Conservation (phyloP, 2,329 filamentous ascomycete species). For the Verticillium klebahnii region DNA sequence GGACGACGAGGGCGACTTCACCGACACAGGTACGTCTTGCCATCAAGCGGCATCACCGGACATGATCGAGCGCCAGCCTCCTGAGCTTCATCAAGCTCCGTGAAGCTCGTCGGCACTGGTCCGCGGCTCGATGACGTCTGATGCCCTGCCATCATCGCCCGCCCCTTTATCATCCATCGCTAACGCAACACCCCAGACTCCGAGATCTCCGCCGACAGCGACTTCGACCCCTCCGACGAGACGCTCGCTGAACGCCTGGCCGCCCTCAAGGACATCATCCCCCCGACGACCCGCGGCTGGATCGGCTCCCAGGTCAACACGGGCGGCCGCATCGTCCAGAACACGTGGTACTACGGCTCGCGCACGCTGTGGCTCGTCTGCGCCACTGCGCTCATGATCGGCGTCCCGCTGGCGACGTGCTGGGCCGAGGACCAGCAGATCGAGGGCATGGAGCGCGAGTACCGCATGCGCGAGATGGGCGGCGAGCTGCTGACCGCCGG, state of each 20-base stretch:
- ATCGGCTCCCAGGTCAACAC: slow-evolving; percentile 56
- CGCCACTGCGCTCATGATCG: slow-evolving; percentile 83
- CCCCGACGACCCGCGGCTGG: slow-evolving; percentile 65
- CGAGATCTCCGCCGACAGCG: slow-evolving; percentile 77
- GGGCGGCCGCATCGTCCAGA: slow-evolving; percentile 48
- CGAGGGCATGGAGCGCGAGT: slow-evolving; percentile 95
- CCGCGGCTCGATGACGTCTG: background rate
- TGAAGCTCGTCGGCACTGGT: background rate
- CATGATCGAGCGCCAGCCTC: background rate
- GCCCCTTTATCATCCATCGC: background rate
- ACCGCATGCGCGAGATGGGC: slow-evolving; percentile 89
- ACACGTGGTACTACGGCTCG: slow-evolving; percentile 59
- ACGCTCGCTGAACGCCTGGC: slow-evolving; percentile 63
- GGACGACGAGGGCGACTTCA: slow-evolving; percentile 88
- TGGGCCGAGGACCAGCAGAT: slow-evolving; percentile 96
- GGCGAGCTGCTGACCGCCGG: slow-evolving; percentile 62
- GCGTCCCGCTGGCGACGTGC: slow-evolving; percentile 89
- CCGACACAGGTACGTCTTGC: slow-evolving; percentile 73
- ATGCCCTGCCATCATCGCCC: background rate
- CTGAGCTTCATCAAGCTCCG: background rate
- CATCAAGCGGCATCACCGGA: background rate
- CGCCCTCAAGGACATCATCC: slow-evolving; percentile 72
- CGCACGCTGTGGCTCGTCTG: slow-evolving; percentile 88
- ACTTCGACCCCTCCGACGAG: slow-evolving; percentile 57
- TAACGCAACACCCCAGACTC: slow-evolving; percentile 54